Conservation (phyloP, 2,329 filamentous ascomycete genomes). For the Ascochyta pisi region DNA sequence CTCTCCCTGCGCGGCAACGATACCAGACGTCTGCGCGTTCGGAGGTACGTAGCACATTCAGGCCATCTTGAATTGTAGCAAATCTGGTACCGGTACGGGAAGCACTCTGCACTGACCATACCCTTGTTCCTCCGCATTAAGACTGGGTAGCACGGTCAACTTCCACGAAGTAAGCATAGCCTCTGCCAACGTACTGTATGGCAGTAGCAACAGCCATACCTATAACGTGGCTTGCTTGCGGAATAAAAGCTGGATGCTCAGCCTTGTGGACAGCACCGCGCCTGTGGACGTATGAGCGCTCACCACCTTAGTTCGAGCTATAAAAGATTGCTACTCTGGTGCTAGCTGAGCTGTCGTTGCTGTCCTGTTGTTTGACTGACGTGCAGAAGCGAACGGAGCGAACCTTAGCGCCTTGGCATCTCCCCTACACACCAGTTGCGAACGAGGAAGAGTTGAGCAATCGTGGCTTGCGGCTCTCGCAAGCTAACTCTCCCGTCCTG, state of each 20-base stretch:
- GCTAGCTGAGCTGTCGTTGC: conserved; percentile 39
- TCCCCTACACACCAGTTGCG: conserved; percentile 12
- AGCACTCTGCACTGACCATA: conserved; percentile 5
- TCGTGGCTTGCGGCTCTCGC: conserved; percentile 14
- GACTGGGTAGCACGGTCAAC: conserved; percentile 7
- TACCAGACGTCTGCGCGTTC: conserved; percentile 20
- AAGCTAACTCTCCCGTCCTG: conserved; percentile 8
- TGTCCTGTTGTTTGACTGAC: conserved; percentile 38
- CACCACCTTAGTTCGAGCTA: conserved; percentile 14
- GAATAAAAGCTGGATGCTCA: conserved; percentile 22
- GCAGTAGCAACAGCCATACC: conserved; percentile 21
- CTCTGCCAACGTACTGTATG: conserved; percentile 19
- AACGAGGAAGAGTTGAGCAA: conserved; percentile 17
- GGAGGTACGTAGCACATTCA: conserved; percentile 12
- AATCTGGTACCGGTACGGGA: conserved; percentile 29
- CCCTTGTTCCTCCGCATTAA: background rate
- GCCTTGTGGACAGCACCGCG: conserved; percentile 18
- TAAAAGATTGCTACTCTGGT: conserved; percentile 35
- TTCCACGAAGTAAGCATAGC: conserved; percentile 20
- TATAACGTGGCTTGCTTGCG: conserved; percentile 36
- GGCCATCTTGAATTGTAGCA: conserved; percentile 13
- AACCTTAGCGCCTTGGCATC: conserved; percentile 35
- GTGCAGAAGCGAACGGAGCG: conserved; percentile 37
- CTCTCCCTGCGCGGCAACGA: conserved; percentile 23
- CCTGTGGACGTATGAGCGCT: conserved; percentile 21